Percentiles rank a stretch among this genome's conserved stretches.
These are phyloP conservation scores for Pichia phayaonensis DNA, from an alignment of 805 yeast species.

Conservation along the genomic window DNA sequence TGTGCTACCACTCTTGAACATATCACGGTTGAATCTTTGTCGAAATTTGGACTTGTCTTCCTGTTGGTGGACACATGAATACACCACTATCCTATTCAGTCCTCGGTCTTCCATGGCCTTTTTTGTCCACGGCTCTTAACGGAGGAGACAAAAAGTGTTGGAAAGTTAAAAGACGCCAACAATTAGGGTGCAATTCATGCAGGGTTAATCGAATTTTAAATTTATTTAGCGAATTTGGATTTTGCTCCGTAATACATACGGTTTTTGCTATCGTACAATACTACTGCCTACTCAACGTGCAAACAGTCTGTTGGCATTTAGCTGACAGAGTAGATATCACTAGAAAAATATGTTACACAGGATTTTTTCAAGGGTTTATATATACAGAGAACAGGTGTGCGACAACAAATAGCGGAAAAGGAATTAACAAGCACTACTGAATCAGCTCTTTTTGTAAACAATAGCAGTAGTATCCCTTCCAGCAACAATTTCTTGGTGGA, in stretches of 20 bases:
- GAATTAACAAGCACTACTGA: background rate
- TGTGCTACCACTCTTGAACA: constrained; percentile 1
- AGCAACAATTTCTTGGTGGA: constrained; percentile 53
- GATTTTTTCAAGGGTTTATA: background rate
- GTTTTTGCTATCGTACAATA: background rate
- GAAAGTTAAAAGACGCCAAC: background rate
- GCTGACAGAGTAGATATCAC: background rate
- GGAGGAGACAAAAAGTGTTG: background rate
- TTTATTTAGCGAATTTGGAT: background rate
- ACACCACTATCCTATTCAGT: background rate
- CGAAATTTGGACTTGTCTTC: constrained; percentile 1
- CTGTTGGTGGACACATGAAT: constrained; percentile 1
- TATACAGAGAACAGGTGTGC: background rate
- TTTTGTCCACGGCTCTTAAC: background rate
- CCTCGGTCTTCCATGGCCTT: background rate
- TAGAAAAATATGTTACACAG: background rate
- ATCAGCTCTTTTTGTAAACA: constrained; percentile 36
- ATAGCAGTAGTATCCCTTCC: constrained; percentile 58
- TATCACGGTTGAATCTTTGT: background rate
- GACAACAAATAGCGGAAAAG: background rate
- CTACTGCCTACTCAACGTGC: background rate
- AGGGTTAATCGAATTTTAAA: background rate
- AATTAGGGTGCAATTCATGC: background rate
- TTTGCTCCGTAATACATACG: background rate
- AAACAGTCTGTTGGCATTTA: background rate